Percentiles rank a stretch among this genome's conserved stretches.
These are phyloP conservation scores for Cyberlindnera maclurae DNA, from an alignment of 805 yeast genomes.

Conservation along the genomic window DNA sequence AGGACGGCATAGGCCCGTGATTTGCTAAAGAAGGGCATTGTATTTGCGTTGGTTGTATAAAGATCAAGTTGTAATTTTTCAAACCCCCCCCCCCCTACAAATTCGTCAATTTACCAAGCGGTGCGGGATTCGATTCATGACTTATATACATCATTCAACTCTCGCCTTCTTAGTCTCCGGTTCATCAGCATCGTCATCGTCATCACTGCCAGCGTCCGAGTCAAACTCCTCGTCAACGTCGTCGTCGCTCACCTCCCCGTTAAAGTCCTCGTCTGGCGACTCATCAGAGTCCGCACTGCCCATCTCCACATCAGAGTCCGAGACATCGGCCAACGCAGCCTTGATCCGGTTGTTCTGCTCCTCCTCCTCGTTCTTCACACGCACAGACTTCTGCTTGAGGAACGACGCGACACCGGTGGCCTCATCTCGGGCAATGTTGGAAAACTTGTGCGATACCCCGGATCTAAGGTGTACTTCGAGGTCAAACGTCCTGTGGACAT, in stretches of 20 bases:
- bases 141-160: conserved; percentile 6
- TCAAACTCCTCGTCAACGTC: conserved; percentile 25
- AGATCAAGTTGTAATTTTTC: no score
- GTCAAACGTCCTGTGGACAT: conserved; percentile 86
- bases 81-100: no score
- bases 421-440: conserved; percentile 85
- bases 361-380: conserved; percentile 82
- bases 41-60: no score
- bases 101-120: no score
- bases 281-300: conserved; percentile 80
- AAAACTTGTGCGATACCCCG: conserved; percentile 71
- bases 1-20: conserved; percentile 53
- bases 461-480: conserved; percentile 68
- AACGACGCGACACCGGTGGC: conserved; percentile 72
- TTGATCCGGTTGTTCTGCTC: conserved; percentile 78
- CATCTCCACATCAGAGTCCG: conserved; percentile 42
- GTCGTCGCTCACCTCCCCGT: conserved; percentile 40
- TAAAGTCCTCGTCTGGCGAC: conserved; percentile 81
- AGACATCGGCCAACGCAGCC: conserved; percentile 56
- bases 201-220: conserved; percentile 18
- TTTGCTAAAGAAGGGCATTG: conserved; percentile 38
- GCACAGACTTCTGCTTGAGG: conserved; percentile 68
- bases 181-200: conserved; percentile 22
- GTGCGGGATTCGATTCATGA: no score
- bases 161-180: conserved; percentile 35